These are phyloP conservation scores for Aegilops longissima DNA, from an alignment of 176 grass and related monocot species.

Conservation along the genomic window DNA sequence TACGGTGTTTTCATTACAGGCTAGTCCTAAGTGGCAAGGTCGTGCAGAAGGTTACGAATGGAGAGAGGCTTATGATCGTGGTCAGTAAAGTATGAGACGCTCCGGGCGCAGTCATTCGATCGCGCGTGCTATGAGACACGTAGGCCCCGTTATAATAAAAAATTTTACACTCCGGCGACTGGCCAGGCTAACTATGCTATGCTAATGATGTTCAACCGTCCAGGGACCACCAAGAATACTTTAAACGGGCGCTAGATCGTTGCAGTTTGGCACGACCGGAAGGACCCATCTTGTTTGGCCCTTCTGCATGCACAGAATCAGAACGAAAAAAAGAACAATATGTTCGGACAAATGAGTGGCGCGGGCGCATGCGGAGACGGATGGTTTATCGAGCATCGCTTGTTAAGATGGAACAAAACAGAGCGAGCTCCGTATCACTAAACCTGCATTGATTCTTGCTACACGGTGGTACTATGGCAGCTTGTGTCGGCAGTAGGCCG, in stretches of 20 bases:
- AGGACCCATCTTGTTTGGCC: not conserved
- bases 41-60: not conserved
- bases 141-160: not conserved
- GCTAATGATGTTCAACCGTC: conserved; percentile 8
- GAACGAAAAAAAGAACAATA: no score
- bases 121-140: conserved; percentile 16
- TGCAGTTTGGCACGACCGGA: not conserved
- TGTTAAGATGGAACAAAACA: no score
- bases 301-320: no score
- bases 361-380: no score
- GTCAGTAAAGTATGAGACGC: not conserved
- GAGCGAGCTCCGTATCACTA: no score
- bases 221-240: not conserved
- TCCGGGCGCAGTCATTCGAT: conserved; percentile 5
- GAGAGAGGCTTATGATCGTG: not conserved
- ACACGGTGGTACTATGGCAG: no score
- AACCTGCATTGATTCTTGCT: no score
- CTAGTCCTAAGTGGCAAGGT: not conserved
- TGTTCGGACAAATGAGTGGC: no score
- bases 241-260: not conserved
- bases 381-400: no score
- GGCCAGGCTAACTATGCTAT: not conserved
- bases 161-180: not conserved
- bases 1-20: not conserved
- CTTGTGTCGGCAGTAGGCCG: no score